Evolutionary conservation across 768 basidiomycete genomes (phyloP).

Genomic region (Lactarius akahatsu): DNA sequence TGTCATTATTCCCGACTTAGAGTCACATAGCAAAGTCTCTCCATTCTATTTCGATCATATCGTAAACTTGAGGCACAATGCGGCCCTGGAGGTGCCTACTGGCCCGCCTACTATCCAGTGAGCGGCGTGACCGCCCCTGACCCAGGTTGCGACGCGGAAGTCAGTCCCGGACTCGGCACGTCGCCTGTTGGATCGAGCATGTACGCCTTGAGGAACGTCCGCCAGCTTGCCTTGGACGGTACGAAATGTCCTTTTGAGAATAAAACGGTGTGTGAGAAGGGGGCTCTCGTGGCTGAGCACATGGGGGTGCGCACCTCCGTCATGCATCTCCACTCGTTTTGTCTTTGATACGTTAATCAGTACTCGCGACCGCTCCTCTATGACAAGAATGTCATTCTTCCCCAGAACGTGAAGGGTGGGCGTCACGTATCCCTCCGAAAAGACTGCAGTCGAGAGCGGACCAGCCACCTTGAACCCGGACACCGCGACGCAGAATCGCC

Average conservation of each 20-base stretch:
- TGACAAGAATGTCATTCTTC: slow-evolving; percentile 71
- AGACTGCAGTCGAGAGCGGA: slow-evolving; percentile 50
- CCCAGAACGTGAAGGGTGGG: slow-evolving; percentile 79
- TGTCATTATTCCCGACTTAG: slow-evolving; percentile 9
- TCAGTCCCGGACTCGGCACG: slow-evolving; percentile 45
- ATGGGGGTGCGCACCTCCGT: slow-evolving; percentile 58
- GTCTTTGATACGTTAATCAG: slow-evolving; percentile 56
- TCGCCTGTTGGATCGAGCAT: slow-evolving; percentile 51
- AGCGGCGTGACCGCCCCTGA: slow-evolving; percentile 52
- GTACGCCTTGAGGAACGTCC: slow-evolving; percentile 70
- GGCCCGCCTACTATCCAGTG: background rate
- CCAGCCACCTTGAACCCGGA: slow-evolving; percentile 62
- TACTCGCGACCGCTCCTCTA: slow-evolving; percentile 60
- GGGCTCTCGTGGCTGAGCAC: background rate
- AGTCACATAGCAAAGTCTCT: slow-evolving; percentile 6
- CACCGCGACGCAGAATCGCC: slow-evolving; percentile 72
- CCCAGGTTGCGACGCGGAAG: slow-evolving; percentile 38
- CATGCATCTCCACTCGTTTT: slow-evolving; percentile 70
- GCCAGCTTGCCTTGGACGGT: slow-evolving; percentile 74
- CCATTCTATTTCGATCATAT: slow-evolving; percentile 16
- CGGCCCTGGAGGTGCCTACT: slow-evolving; percentile 7
- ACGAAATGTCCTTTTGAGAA: slow-evolving; percentile 69
- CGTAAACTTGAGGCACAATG: slow-evolving; percentile 14
- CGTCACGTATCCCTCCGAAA: slow-evolving; percentile 55
- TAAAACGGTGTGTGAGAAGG: background rate